phyloP scores from a whole-genome alignment of 768 basidiomycete species.

The Hericium coralloides region DNA sequence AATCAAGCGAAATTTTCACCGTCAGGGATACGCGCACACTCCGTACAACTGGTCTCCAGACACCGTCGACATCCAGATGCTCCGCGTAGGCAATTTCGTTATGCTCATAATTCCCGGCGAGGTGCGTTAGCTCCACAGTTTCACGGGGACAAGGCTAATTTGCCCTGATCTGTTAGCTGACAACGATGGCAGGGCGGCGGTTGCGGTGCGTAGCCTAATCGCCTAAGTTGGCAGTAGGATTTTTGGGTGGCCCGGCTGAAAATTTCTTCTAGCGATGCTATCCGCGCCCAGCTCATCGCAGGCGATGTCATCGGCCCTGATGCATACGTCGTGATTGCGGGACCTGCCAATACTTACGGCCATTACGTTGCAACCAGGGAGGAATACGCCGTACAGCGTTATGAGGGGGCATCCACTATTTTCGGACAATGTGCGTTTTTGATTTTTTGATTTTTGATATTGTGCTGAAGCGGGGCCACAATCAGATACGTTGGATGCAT shows the following conservation, averaged over 20 bases:
- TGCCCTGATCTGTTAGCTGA: conserved; percentile 26
- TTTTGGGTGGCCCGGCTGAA: not conserved
- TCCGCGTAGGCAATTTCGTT: conserved; percentile 69
- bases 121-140: not conserved
- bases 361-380: conserved; percentile 70
- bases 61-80: conserved; percentile 69
- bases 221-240: not conserved
- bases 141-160: not conserved
- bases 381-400: conserved; percentile 67
- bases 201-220: conserved; percentile 38
- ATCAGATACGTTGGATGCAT: conserved; percentile 68
- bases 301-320: conserved; percentile 53
- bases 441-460: conserved; percentile 3
- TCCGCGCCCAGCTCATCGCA: conserved; percentile 57
- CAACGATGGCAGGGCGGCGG: conserved; percentile 75
- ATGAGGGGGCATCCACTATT: conserved; percentile 75
- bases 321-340: conserved; percentile 70
- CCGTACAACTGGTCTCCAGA: conserved; percentile 73
- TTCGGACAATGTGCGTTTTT: conserved; percentile 60
- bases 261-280: conserved; percentile 44
- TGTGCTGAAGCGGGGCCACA: conserved; percentile 1
- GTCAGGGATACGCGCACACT: conserved; percentile 49
- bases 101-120: conserved; percentile 73
- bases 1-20: conserved; percentile 4
- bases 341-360: conserved; percentile 75